Base-by-base conservation (phyloP, 2,329 filamentous ascomycete genomes). In the Diaporthe citriasiana region DNA sequence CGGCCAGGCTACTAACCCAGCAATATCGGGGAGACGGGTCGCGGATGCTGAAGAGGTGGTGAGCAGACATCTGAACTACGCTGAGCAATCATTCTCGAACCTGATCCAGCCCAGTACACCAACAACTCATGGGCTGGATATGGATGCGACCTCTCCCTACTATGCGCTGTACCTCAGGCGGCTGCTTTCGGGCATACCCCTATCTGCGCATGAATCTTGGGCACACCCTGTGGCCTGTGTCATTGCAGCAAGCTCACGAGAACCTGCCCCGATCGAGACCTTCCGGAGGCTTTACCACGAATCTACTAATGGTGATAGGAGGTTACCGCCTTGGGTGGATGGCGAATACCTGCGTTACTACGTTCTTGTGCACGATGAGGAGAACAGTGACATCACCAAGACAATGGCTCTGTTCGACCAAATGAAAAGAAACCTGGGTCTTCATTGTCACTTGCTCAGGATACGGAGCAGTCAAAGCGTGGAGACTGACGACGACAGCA, bases 381-480 rank as follows among this genome's bases (percentile, higher is more conserved):
- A 99, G 81, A 92, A 91, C 75, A 96, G 98, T 80, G 95, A 99
- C 81, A 97, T 98, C 75, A 91, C 91, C 50, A 93, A 95, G 83
- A 97, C 95, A 17, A 96, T 96, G 82, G 90, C 92, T 25, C 87
- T 98, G 38, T 99, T 98, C 82, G 97, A 99, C 78, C 95, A 98
- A 82, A 99, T 99, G 97, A 99, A 98, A 84, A 92, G 97, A n/a
- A 95, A 98, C 83, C 94, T 99, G 77, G 97, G 97, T 1, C 86
- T 98, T 63, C 95, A 99, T 83, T 99, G 97, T 81, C 97, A 99
- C 83, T 87, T 99, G 15, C 87, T 99, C 45, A 89, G 97, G 76
- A 86, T 99, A 68, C 90, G 96, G 78, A 97, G 94, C 79, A 93
- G 91, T 50, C 93, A 95, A 80, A 96, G 95, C 82, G 92, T 94